These are phyloP conservation scores for Xylaria sp. DNA, from an alignment of 2,329 filamentous ascomycete genomes.

Conservation along the genomic window DNA sequence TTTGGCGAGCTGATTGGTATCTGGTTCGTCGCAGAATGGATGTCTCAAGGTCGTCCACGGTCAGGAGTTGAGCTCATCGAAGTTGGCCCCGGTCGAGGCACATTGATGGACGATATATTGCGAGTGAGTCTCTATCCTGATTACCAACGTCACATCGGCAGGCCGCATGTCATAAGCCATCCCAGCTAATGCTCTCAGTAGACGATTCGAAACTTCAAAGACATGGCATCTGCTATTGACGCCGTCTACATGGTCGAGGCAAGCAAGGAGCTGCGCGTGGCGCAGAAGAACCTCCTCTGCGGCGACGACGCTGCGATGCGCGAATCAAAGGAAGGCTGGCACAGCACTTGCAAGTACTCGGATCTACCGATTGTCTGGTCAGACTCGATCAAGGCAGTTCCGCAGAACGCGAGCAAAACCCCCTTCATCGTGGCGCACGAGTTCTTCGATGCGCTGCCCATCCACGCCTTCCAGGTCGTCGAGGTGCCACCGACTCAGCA, in stretches of 20 bases:
- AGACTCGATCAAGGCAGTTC: conserved; percentile 86
- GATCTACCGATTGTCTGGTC: conserved; percentile 86
- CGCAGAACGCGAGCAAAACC: conserved; percentile 74
- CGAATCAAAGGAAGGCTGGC: conserved; percentile 78
- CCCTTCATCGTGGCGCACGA: conserved; percentile 97
- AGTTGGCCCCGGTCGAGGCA: conserved; percentile 92
- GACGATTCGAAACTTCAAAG: conserved; percentile 87
- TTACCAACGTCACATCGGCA: background rate
- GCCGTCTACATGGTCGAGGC: conserved; percentile 95
- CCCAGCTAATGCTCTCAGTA: conserved; percentile 51
- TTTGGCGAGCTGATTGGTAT: conserved; percentile 95
- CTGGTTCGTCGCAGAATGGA: conserved; percentile 97
- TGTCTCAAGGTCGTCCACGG: conserved; percentile 81
- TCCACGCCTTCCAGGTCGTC: conserved; percentile 91
- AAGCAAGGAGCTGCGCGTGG: conserved; percentile 78
- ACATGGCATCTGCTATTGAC: conserved; percentile 80
- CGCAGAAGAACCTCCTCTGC: conserved; percentile 86
- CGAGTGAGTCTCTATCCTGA: conserved; percentile 68
- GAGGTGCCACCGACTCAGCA: conserved; percentile 57
- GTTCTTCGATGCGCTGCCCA: conserved; percentile 97
- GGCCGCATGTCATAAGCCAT: background rate
- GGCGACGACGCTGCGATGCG: conserved; percentile 74
- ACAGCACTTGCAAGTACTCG: conserved; percentile 80
- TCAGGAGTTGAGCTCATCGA: conserved; percentile 89
- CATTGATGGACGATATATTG: conserved; percentile 96